Evolutionary conservation across 768 basidiomycete species (phyloP), one percentile per base, ranked within the genome.

Genomic region (Termitomyces sp.): DNA sequence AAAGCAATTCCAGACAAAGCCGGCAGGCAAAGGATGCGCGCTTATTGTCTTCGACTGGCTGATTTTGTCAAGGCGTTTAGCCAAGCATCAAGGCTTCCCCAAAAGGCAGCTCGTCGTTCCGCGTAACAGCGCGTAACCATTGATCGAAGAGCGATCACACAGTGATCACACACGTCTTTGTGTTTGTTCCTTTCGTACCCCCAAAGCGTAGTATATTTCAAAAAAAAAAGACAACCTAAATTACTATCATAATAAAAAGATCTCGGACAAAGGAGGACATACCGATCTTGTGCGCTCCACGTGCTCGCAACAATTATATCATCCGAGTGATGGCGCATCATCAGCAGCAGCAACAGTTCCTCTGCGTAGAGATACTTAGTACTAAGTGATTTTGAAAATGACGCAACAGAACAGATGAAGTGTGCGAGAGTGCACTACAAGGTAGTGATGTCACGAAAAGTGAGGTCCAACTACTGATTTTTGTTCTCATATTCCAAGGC

Each of bases 401-500:
- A 44, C 9, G 18, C 38, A 50, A 26, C 32, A 38, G 48, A 28
- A 32, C 10, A 18, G 33, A 38, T 20, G 50, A 51, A 28, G 23
- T 28, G 57, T 40, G 36, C 44, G 18, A 46, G 48, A 43, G 23
- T 32, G 20, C 52, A 10, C 35, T 50, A 33, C 55, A 57, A 43
- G 40, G 33, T 51, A 56, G 44, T 36, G 58, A 50, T 16, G 50
- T 30, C 32, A 48, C 38, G 60, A 49, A 50, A 55, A 40, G n/a
- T 35, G 50, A 23, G 20, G 48, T 33, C 13, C 16, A 49, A 53
- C 46, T 28, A 43, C 46, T n/a, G 13, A 36, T 30, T 33, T 20
- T 46, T 53, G 12, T 47, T 26, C 26, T 74, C 66, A 78, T 55
- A 82, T 78, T 36, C 90, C 89, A 43, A 93, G 74, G n/a, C 90